Evolutionary conservation across 768 basidiomycete species (phyloP).

Genomic region (Strobilomyces echinocephalus): DNA sequence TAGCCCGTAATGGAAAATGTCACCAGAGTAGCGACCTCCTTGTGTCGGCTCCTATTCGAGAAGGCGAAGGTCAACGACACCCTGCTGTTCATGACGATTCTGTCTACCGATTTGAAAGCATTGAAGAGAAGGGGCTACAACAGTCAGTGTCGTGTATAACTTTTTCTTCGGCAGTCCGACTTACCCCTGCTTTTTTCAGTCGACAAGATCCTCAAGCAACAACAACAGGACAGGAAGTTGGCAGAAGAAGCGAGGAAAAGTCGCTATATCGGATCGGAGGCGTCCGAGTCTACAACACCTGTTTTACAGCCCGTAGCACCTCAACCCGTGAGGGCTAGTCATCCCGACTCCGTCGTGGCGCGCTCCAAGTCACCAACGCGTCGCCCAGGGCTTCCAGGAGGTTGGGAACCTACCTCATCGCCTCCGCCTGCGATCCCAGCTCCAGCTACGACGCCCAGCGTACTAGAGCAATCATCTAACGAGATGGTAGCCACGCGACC

Average conservation of each 20-base stretch:
- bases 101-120: slow-evolving; percentile 83
- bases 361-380: slow-evolving; percentile 21
- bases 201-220: slow-evolving; percentile 84
- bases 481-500: background rate
- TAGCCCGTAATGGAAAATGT: slow-evolving; percentile 1
- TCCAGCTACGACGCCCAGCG: background rate
- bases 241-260: slow-evolving; percentile 41
- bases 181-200: slow-evolving; percentile 42
- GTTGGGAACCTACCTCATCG: slow-evolving; percentile 16
- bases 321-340: slow-evolving; percentile 5
- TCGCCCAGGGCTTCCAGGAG: slow-evolving; percentile 19
- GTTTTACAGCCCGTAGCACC: slow-evolving; percentile 14
- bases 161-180: background rate
- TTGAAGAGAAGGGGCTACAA: slow-evolving; percentile 83
- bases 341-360: background rate
- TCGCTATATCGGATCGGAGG: slow-evolving; percentile 21
- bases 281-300: slow-evolving; percentile 1
- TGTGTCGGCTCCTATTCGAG: slow-evolving; percentile 77
- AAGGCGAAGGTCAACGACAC: slow-evolving; percentile 81
- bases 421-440: slow-evolving; percentile 5
- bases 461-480: slow-evolving; percentile 5
- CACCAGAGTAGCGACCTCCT: slow-evolving; percentile 72
- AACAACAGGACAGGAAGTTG: slow-evolving; percentile 60
- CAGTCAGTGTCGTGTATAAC: slow-evolving; percentile 38
- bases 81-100: slow-evolving; percentile 86